Evolutionary conservation across 352 stramenopile species (phyloP), one percentile per base, ranked within the genome.

Genomic region (Pythium scleroteichum): DNA sequence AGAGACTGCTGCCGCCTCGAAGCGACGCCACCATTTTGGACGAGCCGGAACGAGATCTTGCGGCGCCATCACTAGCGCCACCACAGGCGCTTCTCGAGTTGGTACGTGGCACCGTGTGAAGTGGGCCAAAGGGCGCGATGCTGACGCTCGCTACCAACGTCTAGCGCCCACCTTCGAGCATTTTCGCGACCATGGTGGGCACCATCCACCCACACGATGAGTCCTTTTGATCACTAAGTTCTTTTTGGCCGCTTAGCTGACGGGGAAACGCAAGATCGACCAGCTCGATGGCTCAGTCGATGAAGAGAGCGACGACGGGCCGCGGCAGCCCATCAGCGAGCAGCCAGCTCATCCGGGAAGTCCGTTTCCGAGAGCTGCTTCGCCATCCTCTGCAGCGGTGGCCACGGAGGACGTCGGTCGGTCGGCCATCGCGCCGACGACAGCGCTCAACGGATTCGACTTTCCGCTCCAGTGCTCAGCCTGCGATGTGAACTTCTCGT

Each of bases 111-210:
- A 39, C 33, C 14, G 33, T 39, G 33, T 8, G n/a, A n/a, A n/a
- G n/a, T n/a, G n/a, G n/a, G n/a, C n/a, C n/a, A n/a, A n/a, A n/a
- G n/a, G 13, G 38, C 17, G 38, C 16, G 24, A 26, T 32, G 9
- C 19, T 32, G 20, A 26, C 44, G 9, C 14, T 7, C 44, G 44
- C 44, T 50, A 26, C 14, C 14, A 4, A 44, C 14, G 5, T 20
- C 29, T 49, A 66, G 59, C 49, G 35, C 38, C 29, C 40, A 2
- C 54, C 40, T 24, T 45, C 54, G 3, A 69, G 62, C 39, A 48
- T 69, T 24, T 69, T 64, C 35, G 48, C 53, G n/a, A 55, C 41
- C 4, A 69, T 69, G 5, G 62, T 69, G 42, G n/a, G 60, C 55
- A 6, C 16, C 38, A n/a, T n/a, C n/a, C n/a, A n/a, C n/a, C n/a